Evolutionary conservation across 1,139 yeast species (phyloP).

Genomic region (Saccharomycopsis hybrid): DNA sequence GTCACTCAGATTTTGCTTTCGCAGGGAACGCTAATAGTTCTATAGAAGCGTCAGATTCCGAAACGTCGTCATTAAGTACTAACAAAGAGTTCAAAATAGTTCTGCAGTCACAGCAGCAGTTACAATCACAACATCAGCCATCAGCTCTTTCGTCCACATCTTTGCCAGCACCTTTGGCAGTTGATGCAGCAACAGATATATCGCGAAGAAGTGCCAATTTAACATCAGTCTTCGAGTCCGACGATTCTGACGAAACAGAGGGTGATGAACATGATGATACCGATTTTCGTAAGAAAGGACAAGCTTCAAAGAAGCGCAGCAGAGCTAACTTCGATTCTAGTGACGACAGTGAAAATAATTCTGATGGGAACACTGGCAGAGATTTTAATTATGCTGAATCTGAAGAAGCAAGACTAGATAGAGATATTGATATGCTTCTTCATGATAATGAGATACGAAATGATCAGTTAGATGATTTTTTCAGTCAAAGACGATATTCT

Average conservation of each 20-base stretch:
- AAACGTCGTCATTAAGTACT: no score
- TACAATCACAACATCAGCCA: no score
- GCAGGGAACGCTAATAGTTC: background rate
- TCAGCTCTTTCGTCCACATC: no score
- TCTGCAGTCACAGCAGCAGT: background rate
- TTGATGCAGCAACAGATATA: no score
- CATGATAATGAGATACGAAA: background rate
- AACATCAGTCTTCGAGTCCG: background rate
- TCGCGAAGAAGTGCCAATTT: background rate
- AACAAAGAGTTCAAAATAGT: no score
- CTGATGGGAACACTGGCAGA: background rate
- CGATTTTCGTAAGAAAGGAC: no score
- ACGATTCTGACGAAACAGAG: background rate
- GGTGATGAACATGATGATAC: background rate
- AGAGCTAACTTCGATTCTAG: background rate
- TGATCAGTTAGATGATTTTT: conserved; percentile 1
- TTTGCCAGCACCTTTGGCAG: no score
- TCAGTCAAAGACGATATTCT: conserved; percentile 6
- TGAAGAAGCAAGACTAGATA: background rate
- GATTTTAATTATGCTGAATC: background rate
- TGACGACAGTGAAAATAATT: background rate
- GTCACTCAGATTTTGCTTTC: background rate
- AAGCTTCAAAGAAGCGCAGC: background rate
- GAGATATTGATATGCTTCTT: background rate
- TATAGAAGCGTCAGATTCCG: no score